Percentiles rank a stretch among this genome's conserved stretches.
Conservation (phyloP, 1,139 yeast species). For the Scheffersomyces segobiensis region DNA sequence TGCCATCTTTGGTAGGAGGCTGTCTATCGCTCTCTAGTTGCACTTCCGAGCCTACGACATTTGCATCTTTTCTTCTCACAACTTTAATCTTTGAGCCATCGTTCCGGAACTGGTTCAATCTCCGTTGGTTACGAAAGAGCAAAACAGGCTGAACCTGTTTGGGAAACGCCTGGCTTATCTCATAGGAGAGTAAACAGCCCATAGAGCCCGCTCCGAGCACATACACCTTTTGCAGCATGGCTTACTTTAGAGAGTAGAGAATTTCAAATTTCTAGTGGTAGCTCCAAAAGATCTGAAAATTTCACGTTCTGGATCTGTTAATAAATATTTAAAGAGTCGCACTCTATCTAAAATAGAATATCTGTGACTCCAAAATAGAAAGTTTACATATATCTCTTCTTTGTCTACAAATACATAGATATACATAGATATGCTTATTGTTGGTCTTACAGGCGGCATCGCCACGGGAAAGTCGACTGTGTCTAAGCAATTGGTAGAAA, state of each 20-base stretch:
- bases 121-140: conserved; percentile 37
- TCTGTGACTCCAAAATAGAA: background rate
- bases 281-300: background rate
- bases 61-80: conserved; percentile 18
- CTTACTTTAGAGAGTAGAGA: background rate
- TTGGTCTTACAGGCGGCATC: conserved; percentile 96
- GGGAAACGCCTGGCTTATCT: conserved; percentile 33
- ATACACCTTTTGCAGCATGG: conserved; percentile 24
- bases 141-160: conserved; percentile 32
- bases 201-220: conserved; percentile 49
- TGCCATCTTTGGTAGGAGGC: conserved; percentile 9
- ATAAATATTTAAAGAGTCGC: background rate
- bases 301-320: background rate
- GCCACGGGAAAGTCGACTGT: conserved; percentile 96
- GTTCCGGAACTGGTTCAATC: conserved; percentile 39
- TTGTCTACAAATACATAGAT: background rate
- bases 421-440: conserved; percentile 60
- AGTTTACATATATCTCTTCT: background rate
- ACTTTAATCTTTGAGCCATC: conserved; percentile 37
- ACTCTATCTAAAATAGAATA: background rate
- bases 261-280: background rate
- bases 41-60: conserved; percentile 13
- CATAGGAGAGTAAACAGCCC: conserved; percentile 42
- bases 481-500: conserved; percentile 54
- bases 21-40: conserved; percentile 12